Conservation (phyloP, 2,329 filamentous ascomycete species). For the Colletotrichum caudatum region DNA sequence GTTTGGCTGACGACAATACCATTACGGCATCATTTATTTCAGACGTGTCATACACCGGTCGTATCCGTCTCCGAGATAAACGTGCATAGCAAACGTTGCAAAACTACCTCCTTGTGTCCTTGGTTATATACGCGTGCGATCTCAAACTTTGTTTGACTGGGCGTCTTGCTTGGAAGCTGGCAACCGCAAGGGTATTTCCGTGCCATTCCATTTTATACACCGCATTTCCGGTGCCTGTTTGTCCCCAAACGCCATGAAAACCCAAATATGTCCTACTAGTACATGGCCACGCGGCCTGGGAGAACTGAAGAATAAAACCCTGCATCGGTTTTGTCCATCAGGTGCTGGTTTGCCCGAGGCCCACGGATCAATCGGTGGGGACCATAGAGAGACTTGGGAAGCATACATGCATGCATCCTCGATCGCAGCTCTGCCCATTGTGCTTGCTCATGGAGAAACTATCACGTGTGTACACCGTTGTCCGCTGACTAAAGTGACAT, state of each 20-base stretch:
- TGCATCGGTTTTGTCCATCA: background rate
- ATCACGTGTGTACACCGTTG: background rate
- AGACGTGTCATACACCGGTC: background rate
- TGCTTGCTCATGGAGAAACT: background rate
- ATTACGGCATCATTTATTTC: no score
- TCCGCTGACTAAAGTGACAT: background rate
- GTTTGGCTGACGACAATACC: no score
- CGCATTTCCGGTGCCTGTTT: background rate
- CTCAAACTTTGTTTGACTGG: slow-evolving; percentile 23
- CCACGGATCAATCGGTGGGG: no score
- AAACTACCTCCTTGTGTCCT: background rate
- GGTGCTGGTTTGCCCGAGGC: background rate
- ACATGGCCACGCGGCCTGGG: background rate
- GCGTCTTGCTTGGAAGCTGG: slow-evolving; percentile 7
- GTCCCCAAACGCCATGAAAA: slow-evolving; percentile 29
- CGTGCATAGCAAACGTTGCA: background rate
- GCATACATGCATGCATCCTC: background rate
- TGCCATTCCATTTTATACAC: slow-evolving; percentile 25
- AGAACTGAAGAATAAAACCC: background rate
- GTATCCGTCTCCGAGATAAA: background rate
- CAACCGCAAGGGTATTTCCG: slow-evolving; percentile 38
- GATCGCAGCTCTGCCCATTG: background rate
- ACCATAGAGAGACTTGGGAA: background rate
- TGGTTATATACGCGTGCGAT: background rate
- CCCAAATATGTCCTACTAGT: slow-evolving; percentile 5